Evolutionary conservation across 1,284 basidiomycete species (phyloP).

Genomic region (Papiliotrema nemorosa): DNA sequence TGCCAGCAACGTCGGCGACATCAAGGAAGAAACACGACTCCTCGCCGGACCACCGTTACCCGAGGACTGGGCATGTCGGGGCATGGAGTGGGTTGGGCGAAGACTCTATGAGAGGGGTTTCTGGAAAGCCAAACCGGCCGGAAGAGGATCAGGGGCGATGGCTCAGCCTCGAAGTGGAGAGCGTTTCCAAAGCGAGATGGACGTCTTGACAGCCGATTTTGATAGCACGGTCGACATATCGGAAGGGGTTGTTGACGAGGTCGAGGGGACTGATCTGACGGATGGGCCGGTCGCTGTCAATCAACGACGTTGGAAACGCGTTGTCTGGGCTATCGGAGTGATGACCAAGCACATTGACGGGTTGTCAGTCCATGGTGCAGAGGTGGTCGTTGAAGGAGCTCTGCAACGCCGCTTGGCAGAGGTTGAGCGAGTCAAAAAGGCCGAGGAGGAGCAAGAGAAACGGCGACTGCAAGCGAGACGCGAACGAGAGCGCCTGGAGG

Average conservation of each 20-base stretch:
- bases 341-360: slow-evolving; percentile 72
- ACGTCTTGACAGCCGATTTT: slow-evolving; percentile 66
- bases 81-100: slow-evolving; percentile 90
- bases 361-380: slow-evolving; percentile 58
- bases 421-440: slow-evolving; percentile 61
- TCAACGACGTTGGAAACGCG: slow-evolving; percentile 64
- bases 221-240: slow-evolving; percentile 52
- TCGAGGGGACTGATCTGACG: slow-evolving; percentile 54
- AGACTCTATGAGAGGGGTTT: slow-evolving; percentile 86
- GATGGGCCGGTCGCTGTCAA: slow-evolving; percentile 47
- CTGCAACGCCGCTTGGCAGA: slow-evolving; percentile 65
- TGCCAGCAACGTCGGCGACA: slow-evolving; percentile 53
- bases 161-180: slow-evolving; percentile 51
- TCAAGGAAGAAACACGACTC: slow-evolving; percentile 57
- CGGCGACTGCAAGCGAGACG: slow-evolving; percentile 46
- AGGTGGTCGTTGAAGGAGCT: slow-evolving; percentile 59
- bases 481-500: slow-evolving; percentile 55
- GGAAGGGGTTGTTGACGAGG: slow-evolving; percentile 73
- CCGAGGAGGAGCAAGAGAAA: slow-evolving; percentile 25
- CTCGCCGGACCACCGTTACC: slow-evolving; percentile 64
- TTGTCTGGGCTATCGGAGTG: slow-evolving; percentile 67
- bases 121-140: slow-evolving; percentile 60
- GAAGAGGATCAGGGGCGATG: slow-evolving; percentile 46
- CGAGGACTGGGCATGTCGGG: slow-evolving; percentile 93
- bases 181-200: slow-evolving; percentile 62